These are phyloP conservation scores for Gracilaria gracilis DNA, from an alignment of 23 red algal genomes.

Conservation along the genomic window DNA sequence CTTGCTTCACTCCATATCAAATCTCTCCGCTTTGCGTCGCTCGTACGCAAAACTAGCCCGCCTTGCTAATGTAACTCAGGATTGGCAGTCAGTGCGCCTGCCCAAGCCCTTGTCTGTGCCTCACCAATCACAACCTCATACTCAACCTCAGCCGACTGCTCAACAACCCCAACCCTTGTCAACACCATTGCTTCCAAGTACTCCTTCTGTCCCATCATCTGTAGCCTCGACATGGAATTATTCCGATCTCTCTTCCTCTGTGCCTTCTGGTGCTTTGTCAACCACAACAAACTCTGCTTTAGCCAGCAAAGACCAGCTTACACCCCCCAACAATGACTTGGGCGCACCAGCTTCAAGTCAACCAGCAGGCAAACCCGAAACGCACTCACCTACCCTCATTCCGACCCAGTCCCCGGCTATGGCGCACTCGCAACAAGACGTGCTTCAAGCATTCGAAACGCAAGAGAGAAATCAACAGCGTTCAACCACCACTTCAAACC, in stretches of 20 bases:
- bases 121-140: not conserved
- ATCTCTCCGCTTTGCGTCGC: slow-evolving; percentile 36
- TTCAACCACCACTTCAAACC: not conserved
- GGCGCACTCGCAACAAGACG: not conserved
- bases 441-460: not conserved
- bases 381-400: not conserved
- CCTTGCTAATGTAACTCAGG: slow-evolving; percentile 43
- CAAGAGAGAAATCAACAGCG: not conserved
- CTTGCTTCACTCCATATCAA: slow-evolving; percentile 45
- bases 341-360: slow-evolving; percentile 9
- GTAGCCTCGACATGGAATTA: slow-evolving; percentile 32
- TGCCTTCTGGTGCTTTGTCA: not conserved
- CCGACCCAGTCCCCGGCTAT: slow-evolving; percentile 20
- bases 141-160: slow-evolving; percentile 8
- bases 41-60: slow-evolving; percentile 50
- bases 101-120: slow-evolving; percentile 8
- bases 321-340: not conserved
- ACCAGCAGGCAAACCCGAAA: not conserved
- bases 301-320: slow-evolving; percentile 5
- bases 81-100: not conserved
- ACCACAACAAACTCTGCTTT: slow-evolving; percentile 12
- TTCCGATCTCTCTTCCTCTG: slow-evolving; percentile 2
- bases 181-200: not conserved
- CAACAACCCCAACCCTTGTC: slow-evolving; percentile 24
- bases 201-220: slow-evolving; percentile 32